Evolutionary conservation across 805 yeast species (phyloP), one percentile per base, ranked within the genome.

Genomic region (Priceomyces haplophilus): DNA sequence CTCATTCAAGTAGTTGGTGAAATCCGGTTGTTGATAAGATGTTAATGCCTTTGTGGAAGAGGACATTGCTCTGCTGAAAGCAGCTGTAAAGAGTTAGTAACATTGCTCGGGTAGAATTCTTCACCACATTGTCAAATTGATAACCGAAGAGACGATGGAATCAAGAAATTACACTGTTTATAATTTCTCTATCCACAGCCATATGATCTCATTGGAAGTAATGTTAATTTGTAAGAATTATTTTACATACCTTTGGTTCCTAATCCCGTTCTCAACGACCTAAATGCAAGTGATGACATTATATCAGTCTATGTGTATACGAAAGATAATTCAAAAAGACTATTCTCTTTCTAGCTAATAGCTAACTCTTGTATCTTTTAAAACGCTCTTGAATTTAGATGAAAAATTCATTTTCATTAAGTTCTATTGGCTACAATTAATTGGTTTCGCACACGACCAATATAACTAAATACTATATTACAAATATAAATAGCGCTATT

Each of bases 11-110:
- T 88, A 86, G 54, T 79, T 82, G 50, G 85, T 78, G 69, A 80
- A 90, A 71, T 90, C 91, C 65, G 97, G 98, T 40, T 93, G 90
- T 69, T 87, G 84, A 77, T 86, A 90, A 56, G 83, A 80, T 42
- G 93, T 79, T 62, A 85, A 84, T 49, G 76, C 69, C 45, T 76
- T 66, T 38, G 80, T 56, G 40, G 81, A 58, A 34, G 79, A 61
- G 40, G 82, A 72, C 56, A 80, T 69, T 37, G 75, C 62, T 73
- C 84, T 77, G 25, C 72, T 55, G 39, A 69, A 56, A 18, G 18
- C 18, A 45, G 60, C 64, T 60, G 50, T 16, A 43, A 18, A 12
- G 23, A 25, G 61, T 55, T 56, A 56, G 58, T 55, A 50, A 24
- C 13, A 18, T 10, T n/a, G 10, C 13, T 21, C 25, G 17, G 4